These are phyloP conservation scores for Pigoraptor vietnamica DNA, from an alignment of 78 protist species.

Conservation along the genomic window DNA sequence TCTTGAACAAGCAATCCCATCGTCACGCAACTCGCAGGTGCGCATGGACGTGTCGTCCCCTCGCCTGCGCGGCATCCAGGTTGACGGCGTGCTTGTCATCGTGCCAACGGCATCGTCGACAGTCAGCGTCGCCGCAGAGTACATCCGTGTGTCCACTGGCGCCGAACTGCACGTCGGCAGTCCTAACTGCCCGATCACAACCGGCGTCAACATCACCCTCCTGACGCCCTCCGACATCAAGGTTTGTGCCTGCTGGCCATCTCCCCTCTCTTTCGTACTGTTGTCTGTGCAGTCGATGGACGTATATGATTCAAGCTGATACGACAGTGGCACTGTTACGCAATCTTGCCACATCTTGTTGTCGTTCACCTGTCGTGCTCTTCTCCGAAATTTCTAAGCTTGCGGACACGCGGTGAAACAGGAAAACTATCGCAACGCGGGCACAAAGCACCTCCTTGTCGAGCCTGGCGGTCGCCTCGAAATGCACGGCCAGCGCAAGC, in stretches of 20 bases:
- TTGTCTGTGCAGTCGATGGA: no score
- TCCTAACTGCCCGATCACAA: not conserved
- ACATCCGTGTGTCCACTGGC: not conserved
- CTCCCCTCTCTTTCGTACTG: no score
- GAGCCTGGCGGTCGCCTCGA: not conserved
- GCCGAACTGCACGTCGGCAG: not conserved
- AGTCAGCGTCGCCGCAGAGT: not conserved
- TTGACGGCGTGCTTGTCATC: not conserved
- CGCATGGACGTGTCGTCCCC: not conserved
- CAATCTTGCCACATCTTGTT: no score
- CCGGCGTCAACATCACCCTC: not conserved
- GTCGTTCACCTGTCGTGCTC: no score
- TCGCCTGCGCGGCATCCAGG: not conserved
- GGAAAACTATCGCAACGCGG: not conserved
- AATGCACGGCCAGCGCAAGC: not conserved
- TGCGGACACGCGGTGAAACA: no score
- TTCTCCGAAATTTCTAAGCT: no score
- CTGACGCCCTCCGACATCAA: not conserved
- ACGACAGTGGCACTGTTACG: no score
- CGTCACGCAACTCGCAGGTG: no score
- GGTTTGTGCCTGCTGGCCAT: no score
- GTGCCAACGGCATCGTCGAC: not conserved
- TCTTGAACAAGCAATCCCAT: no score
- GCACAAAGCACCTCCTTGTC: not conserved
- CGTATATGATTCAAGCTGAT: no score